These are phyloP conservation scores for Plantago ovata DNA, from an alignment of 257 asterid species.

Conservation along the genomic window DNA sequence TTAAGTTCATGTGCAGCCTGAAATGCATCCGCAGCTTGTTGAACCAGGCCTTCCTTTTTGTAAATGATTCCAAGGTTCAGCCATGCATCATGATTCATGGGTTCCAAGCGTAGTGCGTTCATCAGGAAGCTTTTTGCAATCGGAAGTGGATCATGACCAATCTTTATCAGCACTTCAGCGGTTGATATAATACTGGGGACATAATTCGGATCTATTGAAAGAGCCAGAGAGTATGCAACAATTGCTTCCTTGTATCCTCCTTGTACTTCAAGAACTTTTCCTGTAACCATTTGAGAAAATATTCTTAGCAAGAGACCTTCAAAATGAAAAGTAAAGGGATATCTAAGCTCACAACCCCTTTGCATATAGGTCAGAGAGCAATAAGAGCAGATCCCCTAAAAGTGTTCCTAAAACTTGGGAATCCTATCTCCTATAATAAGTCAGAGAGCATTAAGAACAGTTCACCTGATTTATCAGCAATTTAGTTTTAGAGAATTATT, in stretches of 20 bases:
- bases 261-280: constrained; percentile 46
- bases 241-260: constrained; percentile 56
- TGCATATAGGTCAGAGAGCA: too few species aligned
- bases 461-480: too few species aligned
- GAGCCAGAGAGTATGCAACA: constrained; percentile 51
- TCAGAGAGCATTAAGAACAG: too few species aligned
- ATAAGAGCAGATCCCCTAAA: too few species aligned
- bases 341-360: too few species aligned
- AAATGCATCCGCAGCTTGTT: constrained; percentile 81
- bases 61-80: constrained; percentile 54
- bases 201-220: constrained; percentile 72
- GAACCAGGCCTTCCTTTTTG: constrained; percentile 60
- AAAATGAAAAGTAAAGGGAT: too few species aligned
- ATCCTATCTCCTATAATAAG: too few species aligned
- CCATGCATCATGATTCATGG: constrained; percentile 79
- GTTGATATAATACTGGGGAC: constrained; percentile 76
- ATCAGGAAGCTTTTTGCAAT: constrained; percentile 70
- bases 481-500: too few species aligned
- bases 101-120: constrained; percentile 80
- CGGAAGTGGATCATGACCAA: constrained; percentile 38
- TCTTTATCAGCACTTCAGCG: constrained; percentile 57
- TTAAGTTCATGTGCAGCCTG: constrained; percentile 91
- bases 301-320: background rate
- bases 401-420: too few species aligned
- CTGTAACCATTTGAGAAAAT: constrained; percentile 32